A percentile compares a stretch with the other conserved stretches of the same genome.
Conservation (phyloP, 2,329 filamentous ascomycete species). For the Herpotrichia juniperi region DNA sequence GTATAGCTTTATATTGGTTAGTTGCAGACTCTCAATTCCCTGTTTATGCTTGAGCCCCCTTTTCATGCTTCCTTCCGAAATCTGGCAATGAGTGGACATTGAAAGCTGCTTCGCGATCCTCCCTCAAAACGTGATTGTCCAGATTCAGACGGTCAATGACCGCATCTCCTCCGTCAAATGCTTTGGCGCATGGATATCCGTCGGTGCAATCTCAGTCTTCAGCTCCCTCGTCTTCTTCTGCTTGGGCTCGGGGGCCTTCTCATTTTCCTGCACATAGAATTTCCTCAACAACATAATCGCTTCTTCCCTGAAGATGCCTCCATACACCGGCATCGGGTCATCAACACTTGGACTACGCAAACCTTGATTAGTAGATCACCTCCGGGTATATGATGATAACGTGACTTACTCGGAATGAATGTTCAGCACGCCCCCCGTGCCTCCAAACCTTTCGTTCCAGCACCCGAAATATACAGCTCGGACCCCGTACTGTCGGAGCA, state of each 20-base stretch:
- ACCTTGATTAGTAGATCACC: constrained; percentile 5
- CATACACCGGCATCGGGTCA: constrained; percentile 78
- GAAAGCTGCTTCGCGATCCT: no score
- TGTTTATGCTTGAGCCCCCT: no score
- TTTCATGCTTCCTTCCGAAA: no score
- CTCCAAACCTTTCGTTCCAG: constrained; percentile 95
- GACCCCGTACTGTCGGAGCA: constrained; percentile 86
- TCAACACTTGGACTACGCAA: constrained; percentile 69
- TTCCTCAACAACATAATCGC: constrained; percentile 89
- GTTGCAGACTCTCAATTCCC: no score
- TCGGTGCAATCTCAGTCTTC: constrained; percentile 63
- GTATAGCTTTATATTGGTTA: no score
- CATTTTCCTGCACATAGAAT: constrained; percentile 98
- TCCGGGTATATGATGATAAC: constrained; percentile 15
- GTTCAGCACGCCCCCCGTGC: constrained; percentile 90
- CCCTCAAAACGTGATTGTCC: no score
- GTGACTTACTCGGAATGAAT: constrained; percentile 72
- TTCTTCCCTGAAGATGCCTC: constrained; percentile 87
- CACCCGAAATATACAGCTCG: constrained; percentile 93
- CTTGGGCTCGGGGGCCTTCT: constrained; percentile 72
- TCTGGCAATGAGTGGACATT: no score
- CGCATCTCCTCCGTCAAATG: no score
- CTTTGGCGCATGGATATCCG: constrained; percentile 48
- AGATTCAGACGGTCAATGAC: no score
- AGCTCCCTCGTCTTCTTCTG: constrained; percentile 68